Conservation (phyloP, 306 rosid genomes). For the Acacia acuminata region DNA sequence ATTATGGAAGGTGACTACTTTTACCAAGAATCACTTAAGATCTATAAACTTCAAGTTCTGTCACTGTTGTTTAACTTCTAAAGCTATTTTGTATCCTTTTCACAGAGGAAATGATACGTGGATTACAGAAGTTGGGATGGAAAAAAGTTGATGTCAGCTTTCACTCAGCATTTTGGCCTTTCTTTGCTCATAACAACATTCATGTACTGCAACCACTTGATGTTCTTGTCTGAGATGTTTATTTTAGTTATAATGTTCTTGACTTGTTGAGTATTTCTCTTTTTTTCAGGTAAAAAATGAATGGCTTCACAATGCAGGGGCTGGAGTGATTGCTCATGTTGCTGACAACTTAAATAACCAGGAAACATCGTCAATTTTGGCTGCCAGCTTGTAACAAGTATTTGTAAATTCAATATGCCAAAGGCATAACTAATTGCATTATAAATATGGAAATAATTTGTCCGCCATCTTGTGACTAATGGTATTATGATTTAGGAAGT, state of each 20-base stretch:
- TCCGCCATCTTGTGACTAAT: too few species aligned
- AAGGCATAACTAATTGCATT: constrained; percentile 13
- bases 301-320: constrained; percentile 91
- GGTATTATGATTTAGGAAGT: constrained; percentile 15
- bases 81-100: constrained; percentile 27
- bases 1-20: constrained; percentile 75
- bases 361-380: constrained; percentile 57
- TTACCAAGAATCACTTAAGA: constrained; percentile 15
- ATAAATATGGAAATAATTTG: constrained; percentile 22
- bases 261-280: neutral
- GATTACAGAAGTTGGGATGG: constrained; percentile 90
- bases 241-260: constrained; percentile 17
- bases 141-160: constrained; percentile 93
- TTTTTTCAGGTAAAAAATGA: constrained; percentile 86
- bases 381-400: constrained; percentile 64
- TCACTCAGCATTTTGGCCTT: constrained; percentile 84
- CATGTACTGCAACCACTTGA: constrained; percentile 50
- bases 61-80: neutral
- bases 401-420: constrained; percentile 23
- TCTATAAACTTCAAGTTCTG: constrained; percentile 7
- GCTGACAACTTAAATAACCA: constrained; percentile 83
- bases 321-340: constrained; percentile 87
- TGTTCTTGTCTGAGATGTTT: constrained; percentile 20
- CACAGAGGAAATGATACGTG: constrained; percentile 87
- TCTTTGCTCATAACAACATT: constrained; percentile 98